These are phyloP conservation scores for Sisymbrium altissimum DNA, from an alignment of 345 rosid species.

Conservation along the genomic window DNA sequence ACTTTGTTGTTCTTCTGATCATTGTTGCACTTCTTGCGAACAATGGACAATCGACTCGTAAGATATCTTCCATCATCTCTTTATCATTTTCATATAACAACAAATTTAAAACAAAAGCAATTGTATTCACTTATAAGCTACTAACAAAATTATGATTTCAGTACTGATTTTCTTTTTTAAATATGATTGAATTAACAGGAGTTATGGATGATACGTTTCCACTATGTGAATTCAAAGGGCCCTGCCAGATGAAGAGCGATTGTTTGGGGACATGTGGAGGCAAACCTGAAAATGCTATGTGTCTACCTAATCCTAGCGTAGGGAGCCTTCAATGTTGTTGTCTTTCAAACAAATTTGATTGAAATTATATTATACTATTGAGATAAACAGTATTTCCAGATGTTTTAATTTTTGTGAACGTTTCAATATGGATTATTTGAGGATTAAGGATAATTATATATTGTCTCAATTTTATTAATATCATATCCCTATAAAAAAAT, in stretches of 20 bases:
- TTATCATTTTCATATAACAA: background rate
- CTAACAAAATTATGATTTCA: background rate
- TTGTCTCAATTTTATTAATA: too few species aligned
- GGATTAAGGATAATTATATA: too few species aligned
- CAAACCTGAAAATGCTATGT: slow-evolving; percentile 15
- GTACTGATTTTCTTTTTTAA: too few species aligned
- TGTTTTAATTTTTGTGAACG: too few species aligned
- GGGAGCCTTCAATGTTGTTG: slow-evolving; percentile 25
- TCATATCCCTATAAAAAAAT: too few species aligned
- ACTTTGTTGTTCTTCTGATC: slow-evolving; percentile 15
- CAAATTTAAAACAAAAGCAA: background rate
- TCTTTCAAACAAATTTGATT: slow-evolving; percentile 3
- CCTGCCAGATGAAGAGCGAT: slow-evolving; percentile 10
- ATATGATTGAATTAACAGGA: slow-evolving; percentile 5
- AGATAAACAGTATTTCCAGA: background rate
- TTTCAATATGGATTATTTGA: too few species aligned
- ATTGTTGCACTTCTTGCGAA: slow-evolving; percentile 22
- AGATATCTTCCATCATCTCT: background rate
- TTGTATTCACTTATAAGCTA: background rate
- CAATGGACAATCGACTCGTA: slow-evolving; percentile 9
- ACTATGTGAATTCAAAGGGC: slow-evolving; percentile 25
- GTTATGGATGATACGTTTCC: slow-evolving; percentile 12
- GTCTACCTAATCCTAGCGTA: slow-evolving; percentile 21
- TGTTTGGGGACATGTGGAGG: slow-evolving; percentile 21
- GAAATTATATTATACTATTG: background rate